Percentiles rank a stretch among this genome's conserved stretches.
Conservation (phyloP, 192 early-diverging fungal genomes). For the Chytriomyces sp. region DNA sequence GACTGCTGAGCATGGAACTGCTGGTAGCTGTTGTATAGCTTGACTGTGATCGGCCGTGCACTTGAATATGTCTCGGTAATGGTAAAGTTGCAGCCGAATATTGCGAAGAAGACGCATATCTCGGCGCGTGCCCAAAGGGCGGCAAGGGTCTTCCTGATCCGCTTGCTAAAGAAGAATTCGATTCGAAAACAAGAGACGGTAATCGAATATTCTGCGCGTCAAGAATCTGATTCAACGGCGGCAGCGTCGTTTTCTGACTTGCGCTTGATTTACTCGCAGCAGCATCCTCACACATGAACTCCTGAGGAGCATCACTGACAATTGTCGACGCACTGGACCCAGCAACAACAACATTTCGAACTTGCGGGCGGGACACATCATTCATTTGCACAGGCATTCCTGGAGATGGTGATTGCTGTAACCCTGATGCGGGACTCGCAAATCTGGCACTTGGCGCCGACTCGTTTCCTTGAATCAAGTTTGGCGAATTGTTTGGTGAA, state of each 20-base stretch:
- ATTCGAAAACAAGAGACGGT: neutral
- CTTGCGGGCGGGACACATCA: neutral
- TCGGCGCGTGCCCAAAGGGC: neutral
- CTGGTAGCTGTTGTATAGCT: too few species aligned
- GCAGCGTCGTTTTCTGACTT: neutral
- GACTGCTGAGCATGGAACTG: neutral
- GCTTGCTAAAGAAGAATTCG: neutral
- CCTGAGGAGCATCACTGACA: neutral
- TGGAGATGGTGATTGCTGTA: slow-evolving; percentile 1
- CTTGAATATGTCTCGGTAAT: too few species aligned
- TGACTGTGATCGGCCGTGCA: too few species aligned
- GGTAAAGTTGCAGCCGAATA: neutral
- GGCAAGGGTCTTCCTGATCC: neutral
- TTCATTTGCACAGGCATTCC: neutral
- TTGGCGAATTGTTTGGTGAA: neutral
- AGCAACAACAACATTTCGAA: too few species aligned
- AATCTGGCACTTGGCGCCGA: neutral
- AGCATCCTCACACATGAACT: neutral
- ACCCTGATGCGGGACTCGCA: neutral
- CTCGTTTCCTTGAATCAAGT: neutral
- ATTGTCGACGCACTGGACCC: neutral
- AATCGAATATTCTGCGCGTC: neutral
- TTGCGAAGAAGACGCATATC: neutral
- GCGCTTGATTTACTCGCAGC: too few species aligned
- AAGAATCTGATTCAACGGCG: neutral